Evolutionary conservation across 2,329 filamentous ascomycete species (phyloP).

Genomic region (Microsporum audouinii): DNA sequence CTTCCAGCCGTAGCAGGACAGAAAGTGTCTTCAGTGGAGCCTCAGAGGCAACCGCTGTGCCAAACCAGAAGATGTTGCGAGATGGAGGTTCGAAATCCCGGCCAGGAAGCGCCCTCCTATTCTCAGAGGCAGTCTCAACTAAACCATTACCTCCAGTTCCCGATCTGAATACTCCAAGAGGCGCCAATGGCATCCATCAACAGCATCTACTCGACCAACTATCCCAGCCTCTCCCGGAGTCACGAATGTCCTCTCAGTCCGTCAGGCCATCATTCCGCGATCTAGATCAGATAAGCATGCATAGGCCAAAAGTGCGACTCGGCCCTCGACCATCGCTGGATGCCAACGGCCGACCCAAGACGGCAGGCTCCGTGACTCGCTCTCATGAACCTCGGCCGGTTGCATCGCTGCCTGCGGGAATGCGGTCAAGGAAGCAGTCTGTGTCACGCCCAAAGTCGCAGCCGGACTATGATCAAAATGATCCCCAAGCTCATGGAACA

Average conservation of each 20-base stretch:
- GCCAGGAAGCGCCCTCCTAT: not conserved
- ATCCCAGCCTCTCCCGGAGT: conserved; percentile 25
- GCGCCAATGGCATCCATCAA: conserved; percentile 16
- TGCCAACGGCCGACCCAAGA: conserved; percentile 50
- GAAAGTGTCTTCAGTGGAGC: conserved; percentile 17
- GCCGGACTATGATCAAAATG: conserved; percentile 20
- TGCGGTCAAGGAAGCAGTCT: conserved; percentile 52
- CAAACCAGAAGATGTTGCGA: conserved; percentile 4
- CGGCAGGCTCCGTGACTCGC: conserved; percentile 39
- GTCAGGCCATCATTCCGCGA: conserved; percentile 36
- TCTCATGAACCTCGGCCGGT: conserved; percentile 53
- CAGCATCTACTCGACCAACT: conserved; percentile 27
- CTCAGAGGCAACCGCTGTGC: conserved; percentile 15
- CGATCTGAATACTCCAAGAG: conserved; percentile 16
- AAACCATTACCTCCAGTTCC: conserved; percentile 12
- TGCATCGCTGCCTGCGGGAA: conserved; percentile 67
- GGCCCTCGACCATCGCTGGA: conserved; percentile 67
- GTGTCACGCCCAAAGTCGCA: conserved; percentile 36
- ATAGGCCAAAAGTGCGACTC: conserved; percentile 63
- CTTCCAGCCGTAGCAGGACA: not conserved
- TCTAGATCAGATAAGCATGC: conserved; percentile 30
- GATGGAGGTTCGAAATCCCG: not conserved
- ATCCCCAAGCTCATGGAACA: conserved; percentile 20
- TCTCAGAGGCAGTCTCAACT: conserved; percentile 5
- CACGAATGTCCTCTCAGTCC: conserved; percentile 32